These are phyloP conservation scores for Bacidia gigantensis DNA, from an alignment of 495 filamentous ascomycete genomes.

Conservation along the genomic window DNA sequence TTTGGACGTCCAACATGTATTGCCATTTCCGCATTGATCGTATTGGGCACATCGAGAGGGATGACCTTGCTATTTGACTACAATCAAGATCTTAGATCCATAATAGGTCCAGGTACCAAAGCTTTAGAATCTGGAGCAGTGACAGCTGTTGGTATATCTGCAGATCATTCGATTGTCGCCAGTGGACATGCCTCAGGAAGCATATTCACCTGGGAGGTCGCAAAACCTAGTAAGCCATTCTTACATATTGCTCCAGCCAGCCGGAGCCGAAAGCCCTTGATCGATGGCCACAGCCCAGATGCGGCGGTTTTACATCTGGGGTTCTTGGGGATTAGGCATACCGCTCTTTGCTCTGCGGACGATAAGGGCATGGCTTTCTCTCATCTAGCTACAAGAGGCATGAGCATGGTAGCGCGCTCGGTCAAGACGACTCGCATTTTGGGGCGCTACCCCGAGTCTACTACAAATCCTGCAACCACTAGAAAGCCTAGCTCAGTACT, in stretches of 20 bases:
- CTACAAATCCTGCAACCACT: conserved; percentile 41
- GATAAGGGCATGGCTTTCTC: conserved; percentile 96
- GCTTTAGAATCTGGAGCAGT: conserved; percentile 84
- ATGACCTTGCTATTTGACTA: conserved; percentile 94
- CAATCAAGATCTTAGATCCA: conserved; percentile 82
- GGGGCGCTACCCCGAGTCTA: conserved; percentile 67
- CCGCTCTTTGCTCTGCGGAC: conserved; percentile 94
- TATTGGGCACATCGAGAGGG: conserved; percentile 84
- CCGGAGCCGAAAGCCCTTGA: conserved; percentile 44
- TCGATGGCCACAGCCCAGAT: conserved; percentile 71
- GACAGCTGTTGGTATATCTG: conserved; percentile 77
- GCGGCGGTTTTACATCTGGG: conserved; percentile 74
- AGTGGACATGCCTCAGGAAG: conserved; percentile 78
- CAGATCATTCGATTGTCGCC: conserved; percentile 83
- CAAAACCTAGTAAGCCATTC: conserved; percentile 68
- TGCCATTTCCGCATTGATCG: conserved; percentile 77
- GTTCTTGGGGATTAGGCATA: conserved; percentile 90
- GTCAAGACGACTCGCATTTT: conserved; percentile 85
- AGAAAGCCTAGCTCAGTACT: conserved; percentile 92
- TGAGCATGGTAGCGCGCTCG: conserved; percentile 68
- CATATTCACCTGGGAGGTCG: conserved; percentile 96
- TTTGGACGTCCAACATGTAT: conserved; percentile 89
- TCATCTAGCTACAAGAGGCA: conserved; percentile 81
- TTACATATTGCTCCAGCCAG: conserved; percentile 72
- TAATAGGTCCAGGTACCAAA: conserved; percentile 90